Evolutionary conservation across 176 grass and related monocot species (phyloP), one percentile per base, ranked within the genome.

Genomic region (Oryza glaberrima): DNA sequence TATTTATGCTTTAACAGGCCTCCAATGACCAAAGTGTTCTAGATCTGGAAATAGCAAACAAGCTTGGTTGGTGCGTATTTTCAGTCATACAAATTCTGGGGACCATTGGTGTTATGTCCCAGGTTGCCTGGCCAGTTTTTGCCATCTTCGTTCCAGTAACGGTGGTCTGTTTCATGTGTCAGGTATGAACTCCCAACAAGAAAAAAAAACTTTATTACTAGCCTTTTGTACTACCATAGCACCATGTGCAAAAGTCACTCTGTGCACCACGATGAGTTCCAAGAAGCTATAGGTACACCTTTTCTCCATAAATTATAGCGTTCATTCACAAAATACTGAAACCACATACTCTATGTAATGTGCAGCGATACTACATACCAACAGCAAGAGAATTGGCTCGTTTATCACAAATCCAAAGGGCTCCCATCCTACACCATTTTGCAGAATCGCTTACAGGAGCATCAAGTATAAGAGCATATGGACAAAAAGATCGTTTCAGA

Each of bases 351-450:
- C 54, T 82, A 77, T 77, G 80, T 87, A 65, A 12, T 76, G 40
- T 92, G 91, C 86, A 98, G 96, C 88, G 88, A 75, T 98, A 95
- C 86, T 98, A 95, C 70, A 91, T 93, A 83, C 91, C 96, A 83
- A 95, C 96, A 47, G 93, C 91, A 71, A 90, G 96, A 91, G 96
- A 98, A 79, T 30, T 98, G 74, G 93, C 90, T 51, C 91, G 96
- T 58, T 70, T 98, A 25, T 92, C 90, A 15, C 83, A 90, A 92
- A 98, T 98, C 86, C 96, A 98, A 78, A 84, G 93, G 70, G 93
- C 96, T 86, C 96, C 93, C 63, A 95, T 98, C 48, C 93, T 98
- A 67, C 96, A 98, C 72, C 96, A 98, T 81, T 98, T 95, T 86
- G 91, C 87, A 11, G 96, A 95, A 85, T 94, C 96, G 12, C 91